Conservation (phyloP, 2,329 filamentous ascomycete genomes). For the Aspergillus nomiae region DNA sequence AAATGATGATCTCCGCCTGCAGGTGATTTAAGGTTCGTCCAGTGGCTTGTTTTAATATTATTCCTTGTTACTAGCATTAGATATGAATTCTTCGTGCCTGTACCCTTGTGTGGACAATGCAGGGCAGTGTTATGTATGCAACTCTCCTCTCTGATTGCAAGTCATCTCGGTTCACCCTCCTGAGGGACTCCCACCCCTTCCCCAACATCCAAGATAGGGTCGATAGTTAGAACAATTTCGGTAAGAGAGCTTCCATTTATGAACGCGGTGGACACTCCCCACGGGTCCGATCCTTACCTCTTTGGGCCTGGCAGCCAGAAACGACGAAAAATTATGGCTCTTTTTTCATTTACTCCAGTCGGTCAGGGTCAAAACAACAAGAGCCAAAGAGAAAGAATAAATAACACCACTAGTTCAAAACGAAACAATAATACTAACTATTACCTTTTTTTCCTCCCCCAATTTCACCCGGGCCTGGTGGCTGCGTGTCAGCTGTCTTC, state of each 20-base stretch:
- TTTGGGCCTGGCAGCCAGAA: constrained; percentile 11
- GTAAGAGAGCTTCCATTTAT: neutral
- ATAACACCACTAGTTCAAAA: neutral
- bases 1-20: constrained; percentile 13
- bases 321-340: neutral
- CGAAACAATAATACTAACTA: neutral
- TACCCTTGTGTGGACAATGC: neutral
- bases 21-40: constrained; percentile 9
- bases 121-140: neutral
- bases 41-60: neutral
- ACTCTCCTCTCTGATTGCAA: neutral
- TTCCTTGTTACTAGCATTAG: neutral
- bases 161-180: neutral
- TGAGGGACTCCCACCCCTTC: neutral
- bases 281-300: constrained; percentile 17
- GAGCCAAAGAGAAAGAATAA: constrained; percentile 1
- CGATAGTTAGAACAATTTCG: neutral
- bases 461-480: neutral
- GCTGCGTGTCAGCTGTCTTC: neutral
- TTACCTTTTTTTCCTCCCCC: neutral
- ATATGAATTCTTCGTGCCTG: neutral
- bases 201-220: neutral
- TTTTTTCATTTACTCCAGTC: constrained; percentile 1
- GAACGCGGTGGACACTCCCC: constrained; percentile 13
- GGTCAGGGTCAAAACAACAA: constrained; percentile 5